A percentile compares a stretch with the other conserved stretches of the same genome.
These are phyloP conservation scores for Penicillium nordicum DNA, from an alignment of 2,329 filamentous ascomycete genomes.

Conservation along the genomic window DNA sequence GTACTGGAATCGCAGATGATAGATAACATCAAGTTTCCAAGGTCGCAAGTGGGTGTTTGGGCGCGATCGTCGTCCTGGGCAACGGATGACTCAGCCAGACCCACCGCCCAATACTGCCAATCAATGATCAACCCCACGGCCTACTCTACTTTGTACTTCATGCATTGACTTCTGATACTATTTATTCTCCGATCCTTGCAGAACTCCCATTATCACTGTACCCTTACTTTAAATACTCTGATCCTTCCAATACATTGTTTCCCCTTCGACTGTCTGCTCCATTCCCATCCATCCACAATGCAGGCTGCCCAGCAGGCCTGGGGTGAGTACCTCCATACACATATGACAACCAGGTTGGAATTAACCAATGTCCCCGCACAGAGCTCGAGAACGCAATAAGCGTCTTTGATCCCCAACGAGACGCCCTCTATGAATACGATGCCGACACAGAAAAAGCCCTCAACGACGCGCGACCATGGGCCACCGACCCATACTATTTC, in stretches of 20 bases:
- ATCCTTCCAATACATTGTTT: neutral
- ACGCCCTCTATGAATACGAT: constrained; percentile 88
- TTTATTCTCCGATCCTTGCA: constrained; percentile 12
- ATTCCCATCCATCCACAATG: constrained; percentile 39
- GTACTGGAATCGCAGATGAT: constrained; percentile 20
- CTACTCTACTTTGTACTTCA: neutral
- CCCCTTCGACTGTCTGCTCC: neutral
- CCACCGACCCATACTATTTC: constrained; percentile 77
- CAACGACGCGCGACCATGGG: constrained; percentile 68
- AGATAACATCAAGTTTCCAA: constrained; percentile 22
- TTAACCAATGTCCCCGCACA: constrained; percentile 38
- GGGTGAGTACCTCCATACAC: constrained; percentile 44
- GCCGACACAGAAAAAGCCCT: constrained; percentile 64
- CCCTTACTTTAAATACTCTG: constrained; percentile 1
- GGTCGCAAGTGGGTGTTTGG: constrained; percentile 29
- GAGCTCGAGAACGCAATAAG: constrained; percentile 84
- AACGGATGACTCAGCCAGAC: constrained; percentile 35
- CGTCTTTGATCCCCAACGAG: constrained; percentile 79
- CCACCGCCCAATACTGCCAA: constrained; percentile 32
- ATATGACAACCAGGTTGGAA: neutral
- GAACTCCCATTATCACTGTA: constrained; percentile 6
- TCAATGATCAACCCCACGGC: constrained; percentile 24
- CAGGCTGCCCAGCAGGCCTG: constrained; percentile 58
- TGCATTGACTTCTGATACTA: constrained; percentile 4
- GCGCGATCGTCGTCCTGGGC: constrained; percentile 31